phyloP scores from a whole-genome alignment of 2,329 filamentous ascomycete genomes.

The Onygenales sp. region DNA sequence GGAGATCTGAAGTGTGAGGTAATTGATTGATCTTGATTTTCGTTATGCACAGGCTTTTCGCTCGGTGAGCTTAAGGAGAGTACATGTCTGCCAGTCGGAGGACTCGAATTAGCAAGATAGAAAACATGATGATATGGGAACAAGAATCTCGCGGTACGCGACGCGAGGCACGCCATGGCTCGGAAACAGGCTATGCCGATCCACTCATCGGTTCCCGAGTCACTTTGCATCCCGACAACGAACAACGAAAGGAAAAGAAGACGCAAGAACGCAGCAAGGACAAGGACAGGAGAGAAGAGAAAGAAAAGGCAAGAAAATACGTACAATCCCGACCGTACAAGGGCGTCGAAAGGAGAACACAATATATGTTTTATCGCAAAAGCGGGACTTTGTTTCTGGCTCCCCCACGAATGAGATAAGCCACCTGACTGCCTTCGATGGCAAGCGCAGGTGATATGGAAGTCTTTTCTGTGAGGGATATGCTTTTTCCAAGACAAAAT shows the following conservation, averaged over 20 bases:
- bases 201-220: neutral
- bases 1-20: conserved; percentile 6
- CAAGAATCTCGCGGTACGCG: neutral
- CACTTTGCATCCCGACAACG: neutral
- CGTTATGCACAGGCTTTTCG: conserved; percentile 30
- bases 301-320: conserved; percentile 14
- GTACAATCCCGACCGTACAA: conserved; percentile 13
- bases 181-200: neutral
- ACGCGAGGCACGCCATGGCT: neutral
- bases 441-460: conserved; percentile 15
- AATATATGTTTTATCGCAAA: conserved; percentile 5
- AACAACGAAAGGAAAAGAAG: neutral
- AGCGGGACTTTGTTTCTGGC: conserved; percentile 6
- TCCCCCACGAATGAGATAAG: conserved; percentile 10
- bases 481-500: conserved; percentile 6
- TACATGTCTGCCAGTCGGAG: conserved; percentile 33
- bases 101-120: conserved; percentile 29
- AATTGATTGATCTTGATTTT: conserved; percentile 26
- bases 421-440: conserved; percentile 18
- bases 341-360: conserved; percentile 6
- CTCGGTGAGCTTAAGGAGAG: conserved; percentile 25
- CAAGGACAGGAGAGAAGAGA: conserved; percentile 2
- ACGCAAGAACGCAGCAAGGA: conserved; percentile 1
- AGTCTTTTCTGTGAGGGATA: conserved; percentile 1
- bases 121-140: conserved; percentile 6